Percentiles rank a stretch among this genome's conserved stretches.
phyloP scores from a whole-genome alignment of 768 basidiomycete genomes.

The Leccinum arenicola region DNA sequence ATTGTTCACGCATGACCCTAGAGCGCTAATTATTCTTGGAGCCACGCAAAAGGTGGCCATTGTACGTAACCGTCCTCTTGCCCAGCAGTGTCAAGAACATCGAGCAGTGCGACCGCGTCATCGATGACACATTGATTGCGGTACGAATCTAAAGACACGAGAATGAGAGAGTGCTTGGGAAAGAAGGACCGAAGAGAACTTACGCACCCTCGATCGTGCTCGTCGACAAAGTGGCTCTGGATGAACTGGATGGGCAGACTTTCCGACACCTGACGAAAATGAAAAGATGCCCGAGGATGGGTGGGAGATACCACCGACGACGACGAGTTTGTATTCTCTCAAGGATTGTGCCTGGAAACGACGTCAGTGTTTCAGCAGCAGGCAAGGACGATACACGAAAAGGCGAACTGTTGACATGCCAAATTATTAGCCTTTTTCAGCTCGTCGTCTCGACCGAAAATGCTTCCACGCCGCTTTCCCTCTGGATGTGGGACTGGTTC shows the following conservation, averaged over 20 bases:
- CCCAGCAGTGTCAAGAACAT: conserved; percentile 96
- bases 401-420: not conserved
- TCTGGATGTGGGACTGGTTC: conserved; percentile 58
- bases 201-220: conserved; percentile 83
- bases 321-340: conserved; percentile 90
- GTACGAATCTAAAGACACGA: conserved; percentile 71
- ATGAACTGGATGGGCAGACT: conserved; percentile 98
- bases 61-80: conserved; percentile 89
- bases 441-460: conserved; percentile 87
- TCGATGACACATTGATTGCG: conserved; percentile 96
- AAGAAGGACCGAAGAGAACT: conserved; percentile 5
- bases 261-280: conserved; percentile 43
- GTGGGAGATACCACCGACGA: conserved; percentile 76
- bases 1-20: conserved; percentile 98
- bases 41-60: conserved; percentile 1
- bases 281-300: conserved; percentile 11
- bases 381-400: not conserved
- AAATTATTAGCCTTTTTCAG: conserved; percentile 63
- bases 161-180: not conserved
- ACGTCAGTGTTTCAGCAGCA: not conserved
- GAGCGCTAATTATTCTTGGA: conserved; percentile 1
- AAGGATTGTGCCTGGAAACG: conserved; percentile 73
- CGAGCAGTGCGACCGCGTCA: conserved; percentile 94
- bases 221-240: conserved; percentile 82
- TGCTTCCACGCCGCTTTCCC: conserved; percentile 58